Conservation (phyloP, 2,329 filamentous ascomycete genomes). For the Fusarium verrucosum region DNA sequence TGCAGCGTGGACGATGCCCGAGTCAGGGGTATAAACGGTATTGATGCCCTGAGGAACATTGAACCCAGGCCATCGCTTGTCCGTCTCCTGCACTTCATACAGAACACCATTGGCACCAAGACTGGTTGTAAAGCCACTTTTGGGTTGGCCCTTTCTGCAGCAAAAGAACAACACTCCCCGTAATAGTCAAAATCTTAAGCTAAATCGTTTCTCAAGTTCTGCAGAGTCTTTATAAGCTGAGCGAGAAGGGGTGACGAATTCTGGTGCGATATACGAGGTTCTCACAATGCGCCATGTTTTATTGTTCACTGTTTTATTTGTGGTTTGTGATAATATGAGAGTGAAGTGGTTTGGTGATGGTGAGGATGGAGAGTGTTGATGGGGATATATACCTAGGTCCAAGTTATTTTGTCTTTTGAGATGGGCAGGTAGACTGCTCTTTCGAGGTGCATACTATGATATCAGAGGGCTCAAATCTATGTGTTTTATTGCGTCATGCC, state of each 20-base stretch:
- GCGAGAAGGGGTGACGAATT: conserved; percentile 28
- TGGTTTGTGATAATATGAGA: background rate
- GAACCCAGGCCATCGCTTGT: conserved; percentile 23
- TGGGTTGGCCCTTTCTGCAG: conserved; percentile 4
- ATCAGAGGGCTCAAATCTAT: background rate
- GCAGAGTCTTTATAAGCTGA: conserved; percentile 33
- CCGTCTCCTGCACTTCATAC: conserved; percentile 22
- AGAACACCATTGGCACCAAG: conserved; percentile 14
- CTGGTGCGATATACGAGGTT: conserved; percentile 22
- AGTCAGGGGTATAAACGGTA: conserved; percentile 30
- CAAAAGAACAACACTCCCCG: conserved; percentile 32
- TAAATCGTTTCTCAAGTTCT: conserved; percentile 8
- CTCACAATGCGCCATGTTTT: conserved; percentile 33
- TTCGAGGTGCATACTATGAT: background rate
- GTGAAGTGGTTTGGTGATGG: background rate
- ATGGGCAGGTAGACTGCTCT: background rate
- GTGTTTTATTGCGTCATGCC: background rate
- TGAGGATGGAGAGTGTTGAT: background rate
- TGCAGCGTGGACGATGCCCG: conserved; percentile 28
- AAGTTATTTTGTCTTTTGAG: background rate
- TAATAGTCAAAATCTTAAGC: conserved; percentile 25
- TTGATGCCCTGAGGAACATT: conserved; percentile 6
- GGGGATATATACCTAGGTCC: background rate
- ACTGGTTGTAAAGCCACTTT: background rate
- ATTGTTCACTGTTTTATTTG: background rate